Percentiles rank a stretch among this genome's conserved stretches.
phyloP scores from a whole-genome alignment of 225 moss, liverwort and hornwort species.

The Marchantia polymorpha region DNA sequence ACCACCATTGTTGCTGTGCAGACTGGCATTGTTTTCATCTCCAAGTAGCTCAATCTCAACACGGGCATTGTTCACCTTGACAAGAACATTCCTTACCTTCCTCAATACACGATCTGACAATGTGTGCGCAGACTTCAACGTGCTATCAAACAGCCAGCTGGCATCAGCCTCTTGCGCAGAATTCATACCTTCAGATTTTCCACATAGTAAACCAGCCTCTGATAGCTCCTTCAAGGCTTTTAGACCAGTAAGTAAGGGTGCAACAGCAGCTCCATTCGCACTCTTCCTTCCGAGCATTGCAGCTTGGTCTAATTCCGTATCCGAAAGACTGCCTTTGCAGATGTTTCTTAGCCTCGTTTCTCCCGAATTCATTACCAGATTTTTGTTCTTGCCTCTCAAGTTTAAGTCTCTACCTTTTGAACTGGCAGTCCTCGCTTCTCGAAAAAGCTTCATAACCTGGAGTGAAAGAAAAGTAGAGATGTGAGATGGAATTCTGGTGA shows the following conservation, averaged over 20 bases:
- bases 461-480: background rate
- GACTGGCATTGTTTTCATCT: conserved; percentile 55
- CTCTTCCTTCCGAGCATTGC: conserved; percentile 23
- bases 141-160: conserved; percentile 60
- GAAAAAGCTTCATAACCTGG: conserved; percentile 55
- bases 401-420: conserved; percentile 32
- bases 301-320: conserved; percentile 62
- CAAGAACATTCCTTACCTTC: conserved; percentile 60
- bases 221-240: conserved; percentile 64
- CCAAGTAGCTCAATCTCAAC: conserved; percentile 80
- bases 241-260: conserved; percentile 57
- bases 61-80: conserved; percentile 68
- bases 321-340: conserved; percentile 62
- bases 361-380: conserved; percentile 17
- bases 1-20: conserved; percentile 30
- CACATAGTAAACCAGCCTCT: conserved; percentile 48
- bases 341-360: conserved; percentile 29
- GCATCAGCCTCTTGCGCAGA: conserved; percentile 31
- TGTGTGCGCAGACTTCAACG: conserved; percentile 54
- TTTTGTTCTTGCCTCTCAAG: conserved; percentile 22
- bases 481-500: no score
- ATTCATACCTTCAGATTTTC: conserved; percentile 21
- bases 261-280: conserved; percentile 31
- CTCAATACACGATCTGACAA: conserved; percentile 65
- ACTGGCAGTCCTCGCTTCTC: conserved; percentile 39